A percentile compares a stretch with the other conserved stretches of the same genome.
phyloP scores from a whole-genome alignment of 257 asterid species.

The Forsythia viridissima region DNA sequence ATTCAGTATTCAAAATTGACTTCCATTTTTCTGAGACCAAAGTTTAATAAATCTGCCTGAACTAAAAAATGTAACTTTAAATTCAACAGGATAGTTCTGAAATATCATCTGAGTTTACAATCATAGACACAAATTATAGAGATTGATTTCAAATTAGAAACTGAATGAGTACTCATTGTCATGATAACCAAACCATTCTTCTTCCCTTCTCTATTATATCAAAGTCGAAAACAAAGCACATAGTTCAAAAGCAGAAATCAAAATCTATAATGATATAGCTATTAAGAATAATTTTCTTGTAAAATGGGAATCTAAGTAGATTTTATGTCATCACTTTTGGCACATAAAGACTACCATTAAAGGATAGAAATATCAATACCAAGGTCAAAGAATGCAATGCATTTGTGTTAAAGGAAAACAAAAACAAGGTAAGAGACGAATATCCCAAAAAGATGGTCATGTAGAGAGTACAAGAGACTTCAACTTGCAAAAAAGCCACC shows the following conservation, averaged over 20 bases:
- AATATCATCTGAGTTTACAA: not conserved
- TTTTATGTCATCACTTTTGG: not conserved
- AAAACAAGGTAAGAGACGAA: not conserved
- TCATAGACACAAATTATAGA: slow-evolving; percentile 4
- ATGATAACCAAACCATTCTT: not conserved
- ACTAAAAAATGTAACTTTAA: not conserved
- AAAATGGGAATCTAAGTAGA: not conserved
- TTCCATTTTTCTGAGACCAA: slow-evolving; percentile 4
- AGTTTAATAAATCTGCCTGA: not conserved
- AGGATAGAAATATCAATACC: not conserved
- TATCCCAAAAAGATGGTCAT: not conserved
- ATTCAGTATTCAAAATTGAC: slow-evolving; percentile 3
- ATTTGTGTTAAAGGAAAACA: not conserved
- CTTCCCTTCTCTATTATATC: not conserved
- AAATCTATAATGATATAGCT: not conserved
- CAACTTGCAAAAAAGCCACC: not conserved
- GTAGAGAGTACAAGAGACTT: not conserved
- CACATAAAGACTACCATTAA: not conserved
- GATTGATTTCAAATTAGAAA: slow-evolving; percentile 1
- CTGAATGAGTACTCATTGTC: not conserved
- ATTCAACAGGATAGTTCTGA: not conserved
- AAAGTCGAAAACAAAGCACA: not conserved
- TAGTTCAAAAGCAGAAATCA: not conserved
- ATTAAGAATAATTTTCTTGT: not conserved
- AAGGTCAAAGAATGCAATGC: not conserved